Conservation (phyloP, 2,329 filamentous ascomycete species). For the Calonectria henricotiae region DNA sequence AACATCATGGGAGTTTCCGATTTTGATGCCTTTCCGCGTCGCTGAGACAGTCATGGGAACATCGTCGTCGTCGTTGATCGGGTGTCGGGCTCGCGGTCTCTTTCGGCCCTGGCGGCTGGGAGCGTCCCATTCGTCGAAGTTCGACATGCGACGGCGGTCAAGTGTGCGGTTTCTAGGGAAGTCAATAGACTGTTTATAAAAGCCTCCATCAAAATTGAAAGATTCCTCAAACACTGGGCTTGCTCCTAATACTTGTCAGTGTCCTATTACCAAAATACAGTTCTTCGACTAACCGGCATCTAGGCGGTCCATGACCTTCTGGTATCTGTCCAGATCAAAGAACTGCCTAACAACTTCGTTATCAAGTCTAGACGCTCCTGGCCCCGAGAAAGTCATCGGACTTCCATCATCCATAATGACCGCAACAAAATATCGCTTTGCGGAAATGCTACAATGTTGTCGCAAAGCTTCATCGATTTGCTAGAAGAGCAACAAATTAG, state of each 20-base stretch:
- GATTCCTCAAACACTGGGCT: conserved; percentile 57
- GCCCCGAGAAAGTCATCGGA: conserved; percentile 64
- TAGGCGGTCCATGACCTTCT: conserved; percentile 59
- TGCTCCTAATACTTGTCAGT: conserved; percentile 51
- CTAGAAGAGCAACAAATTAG: conserved; percentile 54
- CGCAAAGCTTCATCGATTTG: conserved; percentile 69
- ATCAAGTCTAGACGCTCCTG: conserved; percentile 57
- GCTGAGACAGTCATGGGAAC: conserved; percentile 59
- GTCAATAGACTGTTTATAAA: conserved; percentile 49
- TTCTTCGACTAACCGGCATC: conserved; percentile 58
- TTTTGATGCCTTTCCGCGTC: conserved; percentile 64
- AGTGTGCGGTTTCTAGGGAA: conserved; percentile 50
- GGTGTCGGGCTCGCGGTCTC: conserved; percentile 58
- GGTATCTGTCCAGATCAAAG: conserved; percentile 64
- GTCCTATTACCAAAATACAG: background rate
- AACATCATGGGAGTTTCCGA: conserved; percentile 71
- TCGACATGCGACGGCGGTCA: conserved; percentile 56
- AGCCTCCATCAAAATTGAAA: conserved; percentile 50
- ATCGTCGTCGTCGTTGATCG: conserved; percentile 61
- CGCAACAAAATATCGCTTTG: conserved; percentile 69
- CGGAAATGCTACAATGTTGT: conserved; percentile 69
- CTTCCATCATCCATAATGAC: conserved; percentile 67
- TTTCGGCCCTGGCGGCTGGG: conserved; percentile 54
- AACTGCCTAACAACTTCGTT: conserved; percentile 63
- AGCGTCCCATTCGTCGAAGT: conserved; percentile 56